Percentiles rank a stretch among this genome's conserved stretches.
phyloP scores from a whole-genome alignment of 169 alveolate species.

The Fabrea salina region DNA sequence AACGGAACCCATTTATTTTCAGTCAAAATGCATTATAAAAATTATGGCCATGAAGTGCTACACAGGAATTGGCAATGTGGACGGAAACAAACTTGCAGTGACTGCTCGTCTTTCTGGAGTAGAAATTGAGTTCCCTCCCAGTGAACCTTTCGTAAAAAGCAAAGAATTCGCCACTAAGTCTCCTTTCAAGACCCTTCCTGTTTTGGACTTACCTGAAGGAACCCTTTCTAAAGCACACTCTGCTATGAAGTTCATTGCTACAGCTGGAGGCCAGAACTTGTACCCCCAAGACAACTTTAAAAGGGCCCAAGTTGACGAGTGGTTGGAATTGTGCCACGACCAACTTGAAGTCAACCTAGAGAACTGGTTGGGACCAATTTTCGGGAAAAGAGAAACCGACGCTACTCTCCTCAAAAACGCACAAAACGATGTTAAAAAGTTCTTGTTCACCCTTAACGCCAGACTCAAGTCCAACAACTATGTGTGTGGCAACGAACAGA shows the following conservation, averaged over 20 bases:
- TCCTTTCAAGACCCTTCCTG: constrained; percentile 69
- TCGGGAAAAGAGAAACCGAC: constrained; percentile 36
- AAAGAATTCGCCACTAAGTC: constrained; percentile 44
- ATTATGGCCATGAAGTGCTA: constrained; percentile 46
- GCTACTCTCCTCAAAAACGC: constrained; percentile 40
- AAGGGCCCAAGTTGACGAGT: constrained; percentile 64
- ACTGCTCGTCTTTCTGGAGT: constrained; percentile 51
- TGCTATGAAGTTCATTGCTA: constrained; percentile 60
- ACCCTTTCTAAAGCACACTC: constrained; percentile 56
- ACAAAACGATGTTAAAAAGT: constrained; percentile 37
- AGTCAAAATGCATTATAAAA: too few relatives aligned
- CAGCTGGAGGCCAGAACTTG: constrained; percentile 20
- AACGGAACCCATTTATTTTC: too few relatives aligned
- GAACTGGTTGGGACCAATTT: constrained; percentile 33
- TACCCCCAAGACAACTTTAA: constrained; percentile 51
- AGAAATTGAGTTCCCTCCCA: constrained; percentile 25
- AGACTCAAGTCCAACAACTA: constrained; percentile 53
- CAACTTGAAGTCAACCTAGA: constrained; percentile 43
- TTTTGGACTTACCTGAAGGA: constrained; percentile 67
- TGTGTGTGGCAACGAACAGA: constrained; percentile 86
- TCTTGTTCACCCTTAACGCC: constrained; percentile 53
- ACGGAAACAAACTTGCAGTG: constrained; percentile 37
- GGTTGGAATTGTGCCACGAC: constrained; percentile 55
- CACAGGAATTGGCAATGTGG: constrained; percentile 47
- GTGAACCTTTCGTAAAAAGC: neutral